Evolutionary conservation across 139 green algal species (phyloP).

Genomic region (Picochlorum sp.): DNA sequence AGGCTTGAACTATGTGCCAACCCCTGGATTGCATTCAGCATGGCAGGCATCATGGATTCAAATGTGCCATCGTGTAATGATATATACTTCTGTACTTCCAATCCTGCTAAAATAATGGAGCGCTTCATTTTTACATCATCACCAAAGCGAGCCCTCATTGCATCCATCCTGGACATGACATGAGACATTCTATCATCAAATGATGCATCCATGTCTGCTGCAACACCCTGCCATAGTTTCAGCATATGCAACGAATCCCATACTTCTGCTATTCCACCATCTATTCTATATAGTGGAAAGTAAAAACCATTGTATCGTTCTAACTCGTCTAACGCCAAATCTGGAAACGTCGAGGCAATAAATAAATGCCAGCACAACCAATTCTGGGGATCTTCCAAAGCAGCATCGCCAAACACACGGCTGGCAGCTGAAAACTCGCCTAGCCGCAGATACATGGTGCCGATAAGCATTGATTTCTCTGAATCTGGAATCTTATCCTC

Average conservation of each 20-base stretch:
- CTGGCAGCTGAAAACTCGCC: slow-evolving; percentile 26
- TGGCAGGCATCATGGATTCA: no score
- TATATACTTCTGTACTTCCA: no score
- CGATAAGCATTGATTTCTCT: slow-evolving; percentile 22
- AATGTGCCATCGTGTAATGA: no score
- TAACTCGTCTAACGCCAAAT: neutral
- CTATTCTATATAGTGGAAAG: neutral
- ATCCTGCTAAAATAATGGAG: no score
- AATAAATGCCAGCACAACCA: slow-evolving; percentile 43
- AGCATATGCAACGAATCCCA: slow-evolving; percentile 6
- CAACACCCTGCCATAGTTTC: neutral
- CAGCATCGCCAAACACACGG: slow-evolving; percentile 13
- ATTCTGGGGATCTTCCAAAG: slow-evolving; percentile 45
- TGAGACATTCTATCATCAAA: neutral
- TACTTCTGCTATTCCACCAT: slow-evolving; percentile 23
- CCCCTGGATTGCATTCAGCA: no score
- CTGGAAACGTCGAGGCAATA: neutral
- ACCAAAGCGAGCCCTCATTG: no score
- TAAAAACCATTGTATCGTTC: neutral
- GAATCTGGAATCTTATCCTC: slow-evolving; percentile 32
- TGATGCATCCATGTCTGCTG: neutral
- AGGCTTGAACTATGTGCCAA: slow-evolving; percentile 12
- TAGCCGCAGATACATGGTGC: slow-evolving; percentile 24
- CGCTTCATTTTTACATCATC: no score
- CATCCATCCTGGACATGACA: neutral